Base-by-base conservation (phyloP, 2,329 filamentous ascomycete genomes). In the Geoglossum cookeanum region DNA sequence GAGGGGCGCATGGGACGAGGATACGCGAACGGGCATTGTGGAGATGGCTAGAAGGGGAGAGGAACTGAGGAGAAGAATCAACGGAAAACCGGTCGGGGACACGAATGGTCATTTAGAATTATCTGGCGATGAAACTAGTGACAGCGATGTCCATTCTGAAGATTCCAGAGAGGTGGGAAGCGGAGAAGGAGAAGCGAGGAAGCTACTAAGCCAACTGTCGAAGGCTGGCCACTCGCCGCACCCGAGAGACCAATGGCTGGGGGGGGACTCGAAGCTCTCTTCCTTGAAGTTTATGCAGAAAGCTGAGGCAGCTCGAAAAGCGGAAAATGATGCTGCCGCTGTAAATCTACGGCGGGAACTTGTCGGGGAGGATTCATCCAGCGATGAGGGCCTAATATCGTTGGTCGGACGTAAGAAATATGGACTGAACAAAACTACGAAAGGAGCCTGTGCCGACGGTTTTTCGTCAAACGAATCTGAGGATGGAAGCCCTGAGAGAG, bases 251-350 rank as follows among this genome's bases (percentile, higher is more conserved):
- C 42, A 27, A 33, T 17, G 64, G 63, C 2, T 64, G 65, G 11
- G 65, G 67, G 67, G 35, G 64, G 67, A 42, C 68, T 83, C 83
- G 13, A 84, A 80, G 63, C 72, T 98, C 5, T 81, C 87, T 69
- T 78, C 79, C 55, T 88, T 98, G 84, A 87, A 87, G 60, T 98
- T 98, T 68, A 97, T 98, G 92, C 81, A 84, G 64, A 88, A 84
- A 62, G 87, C 89, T 1, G 90, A 96, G 65, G 85, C 84, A 32
- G 76, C 81, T 42, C 81, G 81, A 64, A 89, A 84, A 68, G 80
- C 84, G 61, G 78, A 81, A 58, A 96, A 97, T 63, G 87, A 95
- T 63, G 84, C 86, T 58, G 79, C 87, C 58, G 72, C 87, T 11
- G 76, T 75, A 67, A 75, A 81, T 62, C 79, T 96, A 54, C 78